Conservation (phyloP, 208 protist species). For the Wallacemonas sp. region DNA sequence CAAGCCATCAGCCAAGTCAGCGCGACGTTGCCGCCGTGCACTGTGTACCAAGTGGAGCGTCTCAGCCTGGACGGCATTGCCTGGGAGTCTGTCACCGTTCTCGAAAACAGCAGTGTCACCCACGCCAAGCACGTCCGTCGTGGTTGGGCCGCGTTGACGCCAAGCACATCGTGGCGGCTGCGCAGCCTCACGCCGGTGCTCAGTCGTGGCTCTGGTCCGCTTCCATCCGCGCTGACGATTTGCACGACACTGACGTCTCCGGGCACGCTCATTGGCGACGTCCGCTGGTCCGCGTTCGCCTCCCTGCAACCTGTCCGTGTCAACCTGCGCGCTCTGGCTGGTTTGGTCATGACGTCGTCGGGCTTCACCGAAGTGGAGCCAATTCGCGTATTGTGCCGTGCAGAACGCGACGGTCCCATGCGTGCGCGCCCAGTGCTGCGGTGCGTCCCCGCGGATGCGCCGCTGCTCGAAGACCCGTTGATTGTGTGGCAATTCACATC, state of each 20-base stretch:
- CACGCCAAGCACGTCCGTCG: slow-evolving; percentile 16
- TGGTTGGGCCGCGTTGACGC: slow-evolving; percentile 32
- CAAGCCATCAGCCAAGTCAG: slow-evolving; percentile 43
- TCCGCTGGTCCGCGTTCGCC: slow-evolving; percentile 56
- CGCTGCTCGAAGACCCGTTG: neutral
- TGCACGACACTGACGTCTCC: too few species aligned
- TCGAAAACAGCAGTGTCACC: slow-evolving; percentile 27
- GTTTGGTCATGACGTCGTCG: slow-evolving; percentile 25
- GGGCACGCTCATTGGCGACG: slow-evolving; percentile 1
- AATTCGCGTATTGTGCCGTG: slow-evolving; percentile 18
- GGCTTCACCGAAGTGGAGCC: slow-evolving; percentile 51
- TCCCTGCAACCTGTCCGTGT: slow-evolving; percentile 20
- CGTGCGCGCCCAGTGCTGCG: slow-evolving; percentile 6
- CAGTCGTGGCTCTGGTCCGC: too few species aligned
- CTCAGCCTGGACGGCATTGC: slow-evolving; percentile 61
- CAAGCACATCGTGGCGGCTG: slow-evolving; percentile 66
- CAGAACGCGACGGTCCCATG: neutral
- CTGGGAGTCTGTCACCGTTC: slow-evolving; percentile 46
- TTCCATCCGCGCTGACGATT: too few species aligned
- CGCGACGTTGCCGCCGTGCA: slow-evolving; percentile 39
- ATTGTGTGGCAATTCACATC: slow-evolving; percentile 11
- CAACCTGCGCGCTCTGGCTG: slow-evolving; percentile 25
- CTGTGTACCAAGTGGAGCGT: slow-evolving; percentile 65
- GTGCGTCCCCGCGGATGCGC: neutral
- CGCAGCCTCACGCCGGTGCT: slow-evolving; percentile 24